A percentile compares a stretch with the other conserved stretches of the same genome.
Evolutionary conservation across 768 basidiomycete genomes (phyloP).

Genomic region (Suillus variegatus): DNA sequence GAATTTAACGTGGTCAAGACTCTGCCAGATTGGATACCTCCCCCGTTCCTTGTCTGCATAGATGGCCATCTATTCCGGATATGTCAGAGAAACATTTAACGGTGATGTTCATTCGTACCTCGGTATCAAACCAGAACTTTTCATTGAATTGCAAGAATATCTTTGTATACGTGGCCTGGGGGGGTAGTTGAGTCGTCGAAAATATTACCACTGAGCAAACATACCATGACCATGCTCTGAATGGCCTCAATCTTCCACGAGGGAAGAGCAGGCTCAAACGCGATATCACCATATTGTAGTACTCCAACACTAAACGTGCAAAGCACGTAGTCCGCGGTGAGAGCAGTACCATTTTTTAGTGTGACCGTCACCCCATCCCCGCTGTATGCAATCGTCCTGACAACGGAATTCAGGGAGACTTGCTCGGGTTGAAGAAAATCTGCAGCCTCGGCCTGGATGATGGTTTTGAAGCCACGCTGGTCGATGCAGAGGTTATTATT

Average conservation of each 20-base stretch:
- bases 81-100: background rate
- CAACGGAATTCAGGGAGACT: slow-evolving; percentile 49
- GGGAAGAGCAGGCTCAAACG: slow-evolving; percentile 56
- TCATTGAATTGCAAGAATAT: slow-evolving; percentile 64
- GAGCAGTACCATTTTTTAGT: slow-evolving; percentile 41
- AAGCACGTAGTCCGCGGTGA: slow-evolving; percentile 59
- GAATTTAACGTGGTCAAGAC: slow-evolving; percentile 56
- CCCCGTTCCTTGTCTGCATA: slow-evolving; percentile 62
- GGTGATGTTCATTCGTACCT: slow-evolving; percentile 25
- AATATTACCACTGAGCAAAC: slow-evolving; percentile 2
- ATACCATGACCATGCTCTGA: slow-evolving; percentile 60
- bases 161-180: slow-evolving; percentile 60
- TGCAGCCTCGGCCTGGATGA: slow-evolving; percentile 58
- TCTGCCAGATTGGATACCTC: slow-evolving; percentile 69
- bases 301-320: slow-evolving; percentile 74
- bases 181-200: background rate
- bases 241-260: slow-evolving; percentile 67
- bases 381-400: slow-evolving; percentile 48
- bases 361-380: slow-evolving; percentile 47
- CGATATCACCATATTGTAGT: slow-evolving; percentile 62
- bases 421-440: slow-evolving; percentile 53
- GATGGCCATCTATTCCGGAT: slow-evolving; percentile 37
- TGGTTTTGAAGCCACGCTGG: slow-evolving; percentile 59
- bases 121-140: slow-evolving; percentile 59
- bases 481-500: slow-evolving; percentile 57